Evolutionary conservation across 2,329 filamentous ascomycete species (phyloP), one percentile per base, ranked within the genome.

Genomic region (Colletotrichum euphorbiae): DNA sequence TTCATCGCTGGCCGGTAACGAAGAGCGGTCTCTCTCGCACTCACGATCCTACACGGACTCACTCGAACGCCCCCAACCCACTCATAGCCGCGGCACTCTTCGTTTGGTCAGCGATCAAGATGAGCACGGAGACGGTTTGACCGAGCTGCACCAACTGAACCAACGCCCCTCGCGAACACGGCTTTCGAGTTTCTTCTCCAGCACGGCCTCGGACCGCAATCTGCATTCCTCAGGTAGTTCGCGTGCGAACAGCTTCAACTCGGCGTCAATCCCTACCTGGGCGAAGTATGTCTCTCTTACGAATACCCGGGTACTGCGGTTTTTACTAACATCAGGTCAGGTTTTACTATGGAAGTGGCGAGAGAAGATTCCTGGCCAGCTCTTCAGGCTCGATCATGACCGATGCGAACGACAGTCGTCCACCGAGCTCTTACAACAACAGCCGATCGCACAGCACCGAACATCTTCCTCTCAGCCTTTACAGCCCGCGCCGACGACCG

Each of bases 261-360:
- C 79, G 13, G 73, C 78, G 21, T 76, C 80, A 2, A 79, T 89
- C 46, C 87, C 87, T 12, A 74, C 81, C 8, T 89, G 87, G 87
- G 87, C 86, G 31, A 82, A 77, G 82, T 85, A 77, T 74, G 78
- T 46, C 54, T 15, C 24, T 24, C 7, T 13, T 13, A 8, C 11
- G 3, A 13, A 38, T 15, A 21, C 33, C 19, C 43, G 9, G 9
- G 13, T 31, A 13, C 12, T n/a, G 24, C 24, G 31, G 5, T 31
- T 12, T 17, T 17, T 13, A 24, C 17, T 33, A 17, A 9, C 15
- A 21, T 17, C 28, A 33, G 38, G 62, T 62, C 45, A 89, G 84
- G 72, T 80, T 93, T 15, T 94, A 93, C 78, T 94, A 94, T 76
- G 88, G 89, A 40, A 89, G 88, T 60, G 89, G 90, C 57, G 89